Evolutionary conservation across 441 rosid genomes (phyloP), one percentile per base, ranked within the genome.

Genomic region (Francoa sonchifolia): DNA sequence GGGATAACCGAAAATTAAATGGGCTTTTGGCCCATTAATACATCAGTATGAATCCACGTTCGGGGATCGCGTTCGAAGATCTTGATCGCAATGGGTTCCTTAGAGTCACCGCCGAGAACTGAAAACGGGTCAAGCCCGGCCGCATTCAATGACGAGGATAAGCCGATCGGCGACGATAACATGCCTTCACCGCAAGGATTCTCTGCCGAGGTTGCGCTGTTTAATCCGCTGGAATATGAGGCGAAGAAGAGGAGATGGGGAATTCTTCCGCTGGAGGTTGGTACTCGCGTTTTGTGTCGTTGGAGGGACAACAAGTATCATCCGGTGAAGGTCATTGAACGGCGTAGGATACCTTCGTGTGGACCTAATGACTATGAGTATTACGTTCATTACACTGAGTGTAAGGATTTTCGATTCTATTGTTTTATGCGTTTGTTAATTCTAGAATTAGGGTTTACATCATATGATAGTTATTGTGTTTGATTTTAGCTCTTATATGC

Each of bases 291-390:
- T 28, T 42, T 78, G 94, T 86, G 99, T 69, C 88, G 76, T 5
- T 86, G 99, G 99, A 75, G 99, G 53, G 96, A 90, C 67, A 80
- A 80, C 3, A 90, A 90, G 61, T 80, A 71, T 47, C 99, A 90
- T 42, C 96, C 92, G 5, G 96, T 90, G 26, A 90, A 90, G 61
- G 96, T 90, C 57, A 90, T 86, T 30, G 96, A 90, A 52, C 94
- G 99, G 25, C 83, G 99, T 9, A 83, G 63, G 78, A 30, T 69
- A 49, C 54, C 39, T 19, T 43, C 7, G 8, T 73, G 55, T 34
- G 87, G 73, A 0, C 55, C 69, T 23, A 76, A 62, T 59, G 99
- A 76, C 33, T 90, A 90, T 58, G 99, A 90, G 71, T 90, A 86
- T 20, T 90, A 90, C 52, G 99, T 90, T 47, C 99, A 90, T 45